A percentile compares a stretch with the other conserved stretches of the same genome.
Evolutionary conservation across 2,329 filamentous ascomycete genomes (phyloP).

Genomic region (Shiraia bambusicola): DNA sequence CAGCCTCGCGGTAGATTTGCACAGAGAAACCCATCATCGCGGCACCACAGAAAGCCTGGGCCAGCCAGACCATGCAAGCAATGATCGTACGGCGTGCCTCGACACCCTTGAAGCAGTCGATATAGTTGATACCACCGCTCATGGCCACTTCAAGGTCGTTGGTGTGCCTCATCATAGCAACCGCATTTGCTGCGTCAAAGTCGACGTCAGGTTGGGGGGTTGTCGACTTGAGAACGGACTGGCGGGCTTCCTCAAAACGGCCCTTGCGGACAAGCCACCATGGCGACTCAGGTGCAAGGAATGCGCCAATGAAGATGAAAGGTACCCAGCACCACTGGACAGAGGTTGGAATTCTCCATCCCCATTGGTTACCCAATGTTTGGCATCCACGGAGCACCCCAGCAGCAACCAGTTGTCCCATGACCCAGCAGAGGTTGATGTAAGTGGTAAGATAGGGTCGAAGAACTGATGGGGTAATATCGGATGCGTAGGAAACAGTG

Average conservation of each 20-base stretch:
- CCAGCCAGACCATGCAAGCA: constrained; percentile 51
- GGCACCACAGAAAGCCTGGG: constrained; percentile 40
- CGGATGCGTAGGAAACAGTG: constrained; percentile 65
- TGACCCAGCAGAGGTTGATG: constrained; percentile 71
- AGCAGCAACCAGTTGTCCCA: constrained; percentile 68
- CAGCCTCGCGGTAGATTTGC: constrained; percentile 2
- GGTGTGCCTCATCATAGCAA: constrained; percentile 75
- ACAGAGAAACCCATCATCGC: constrained; percentile 26
- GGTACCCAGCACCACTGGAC: constrained; percentile 72
- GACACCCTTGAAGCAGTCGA: constrained; percentile 77
- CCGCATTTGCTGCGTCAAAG: constrained; percentile 48
- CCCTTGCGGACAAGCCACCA: constrained; percentile 51
- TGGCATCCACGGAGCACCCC: constrained; percentile 67
- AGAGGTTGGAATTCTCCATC: constrained; percentile 63
- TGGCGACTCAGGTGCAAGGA: constrained; percentile 54
- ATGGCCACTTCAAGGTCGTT: constrained; percentile 73
- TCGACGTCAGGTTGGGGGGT: constrained; percentile 45
- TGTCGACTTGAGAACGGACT: constrained; percentile 49
- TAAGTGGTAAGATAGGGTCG: constrained; percentile 59
- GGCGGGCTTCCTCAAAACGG: constrained; percentile 45
- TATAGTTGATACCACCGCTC: constrained; percentile 65
- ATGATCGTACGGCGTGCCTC: constrained; percentile 78
- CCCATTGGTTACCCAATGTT: constrained; percentile 62
- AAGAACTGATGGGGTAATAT: constrained; percentile 52
- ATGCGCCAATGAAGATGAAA: constrained; percentile 15